Evolutionary conservation across 352 stramenopile species (phyloP).

Genomic region (Phytophthora sojae): DNA sequence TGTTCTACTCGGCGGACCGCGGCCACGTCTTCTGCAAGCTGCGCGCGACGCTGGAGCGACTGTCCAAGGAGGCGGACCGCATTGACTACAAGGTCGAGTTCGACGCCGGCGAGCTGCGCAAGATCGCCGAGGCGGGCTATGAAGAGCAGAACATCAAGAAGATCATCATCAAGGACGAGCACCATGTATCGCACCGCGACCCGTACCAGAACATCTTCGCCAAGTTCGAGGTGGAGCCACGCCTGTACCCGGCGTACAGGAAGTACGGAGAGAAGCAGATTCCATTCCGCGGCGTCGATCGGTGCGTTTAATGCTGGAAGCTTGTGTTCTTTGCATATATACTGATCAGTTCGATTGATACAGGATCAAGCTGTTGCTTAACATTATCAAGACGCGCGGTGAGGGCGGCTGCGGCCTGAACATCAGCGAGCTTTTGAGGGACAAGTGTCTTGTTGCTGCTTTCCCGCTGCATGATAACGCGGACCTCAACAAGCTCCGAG

Average conservation of each 20-base stretch:
- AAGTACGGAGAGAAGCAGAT: slow-evolving; percentile 78
- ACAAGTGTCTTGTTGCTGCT: slow-evolving; percentile 65
- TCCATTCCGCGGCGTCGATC: slow-evolving; percentile 77
- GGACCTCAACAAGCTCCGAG: slow-evolving; percentile 56
- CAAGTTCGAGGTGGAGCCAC: slow-evolving; percentile 76
- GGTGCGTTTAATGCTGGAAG: slow-evolving; percentile 27
- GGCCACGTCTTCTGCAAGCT: slow-evolving; percentile 84
- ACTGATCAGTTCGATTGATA: too few relatives aligned
- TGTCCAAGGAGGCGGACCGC: slow-evolving; percentile 74
- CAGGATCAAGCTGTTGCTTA: slow-evolving; percentile 78
- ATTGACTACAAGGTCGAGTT: slow-evolving; percentile 88
- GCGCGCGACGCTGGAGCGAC: slow-evolving; percentile 65
- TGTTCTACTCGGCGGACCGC: slow-evolving; percentile 79
- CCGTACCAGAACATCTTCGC: slow-evolving; percentile 79
- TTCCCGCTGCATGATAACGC: slow-evolving; percentile 68
- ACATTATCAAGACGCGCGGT: slow-evolving; percentile 66
- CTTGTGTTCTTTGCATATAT: too few relatives aligned
- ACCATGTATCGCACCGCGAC: slow-evolving; percentile 59
- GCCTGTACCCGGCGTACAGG: slow-evolving; percentile 69
- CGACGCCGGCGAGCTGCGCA: slow-evolving; percentile 60
- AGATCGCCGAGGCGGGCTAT: slow-evolving; percentile 63
- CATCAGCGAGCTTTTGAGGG: slow-evolving; percentile 53
- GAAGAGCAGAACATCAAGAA: slow-evolving; percentile 65
- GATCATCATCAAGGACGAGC: slow-evolving; percentile 67
- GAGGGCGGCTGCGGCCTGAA: slow-evolving; percentile 74